These are phyloP conservation scores for Seminavis robusta DNA, from an alignment of 108 stramenopile genomes.

Conservation along the genomic window DNA sequence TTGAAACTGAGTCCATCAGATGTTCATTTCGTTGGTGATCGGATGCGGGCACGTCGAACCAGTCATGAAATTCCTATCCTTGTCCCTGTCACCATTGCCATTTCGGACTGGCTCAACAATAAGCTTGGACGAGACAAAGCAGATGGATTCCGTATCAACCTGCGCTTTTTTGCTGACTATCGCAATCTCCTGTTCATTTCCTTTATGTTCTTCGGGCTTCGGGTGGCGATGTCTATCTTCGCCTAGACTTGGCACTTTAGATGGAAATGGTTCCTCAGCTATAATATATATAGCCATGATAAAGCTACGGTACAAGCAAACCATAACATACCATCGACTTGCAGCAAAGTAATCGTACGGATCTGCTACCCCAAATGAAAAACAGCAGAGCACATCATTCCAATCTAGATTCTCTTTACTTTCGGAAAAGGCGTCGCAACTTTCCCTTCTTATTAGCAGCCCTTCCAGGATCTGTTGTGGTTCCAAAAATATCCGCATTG, in stretches of 20 bases:
- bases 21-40: constrained; percentile 64
- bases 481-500: constrained; percentile 76
- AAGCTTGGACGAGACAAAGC: constrained; percentile 35
- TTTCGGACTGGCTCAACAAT: constrained; percentile 51
- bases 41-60: constrained; percentile 41
- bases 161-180: constrained; percentile 82
- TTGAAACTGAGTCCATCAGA: constrained; percentile 61
- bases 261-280: no score
- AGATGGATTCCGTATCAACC: constrained; percentile 48
- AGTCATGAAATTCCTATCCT: constrained; percentile 63
- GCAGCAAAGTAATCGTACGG: neutral
- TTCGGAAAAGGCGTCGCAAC: constrained; percentile 35
- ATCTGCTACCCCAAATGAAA: neutral
- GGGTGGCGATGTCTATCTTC: no score
- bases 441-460: constrained; percentile 35
- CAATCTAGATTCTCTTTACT: constrained; percentile 11
- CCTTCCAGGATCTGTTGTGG: constrained; percentile 29
- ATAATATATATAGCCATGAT: no score
- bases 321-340: neutral
- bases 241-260: no score
- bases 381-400: neutral
- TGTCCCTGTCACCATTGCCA: constrained; percentile 36
- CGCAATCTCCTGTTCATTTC: constrained; percentile 43
- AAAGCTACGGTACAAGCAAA: no score
- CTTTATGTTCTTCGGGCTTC: constrained; percentile 4